These are phyloP conservation scores for Rhizodiscina lignyota DNA, from an alignment of 495 filamentous ascomycete genomes.

Conservation along the genomic window DNA sequence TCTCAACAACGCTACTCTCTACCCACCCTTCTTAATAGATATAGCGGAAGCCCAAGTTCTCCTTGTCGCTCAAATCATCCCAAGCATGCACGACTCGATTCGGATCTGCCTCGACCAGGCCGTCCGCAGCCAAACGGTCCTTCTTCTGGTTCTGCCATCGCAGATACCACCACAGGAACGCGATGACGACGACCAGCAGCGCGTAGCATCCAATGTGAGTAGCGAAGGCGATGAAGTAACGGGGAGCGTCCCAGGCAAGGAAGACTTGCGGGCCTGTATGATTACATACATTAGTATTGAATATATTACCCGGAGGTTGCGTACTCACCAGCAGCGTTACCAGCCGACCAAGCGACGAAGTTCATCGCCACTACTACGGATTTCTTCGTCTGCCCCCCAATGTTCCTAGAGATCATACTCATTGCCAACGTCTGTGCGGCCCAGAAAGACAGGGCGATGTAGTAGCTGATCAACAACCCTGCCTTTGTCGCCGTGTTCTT, in stretches of 20 bases:
- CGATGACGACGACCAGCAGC: slow-evolving; percentile 27
- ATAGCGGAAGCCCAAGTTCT: slow-evolving; percentile 41
- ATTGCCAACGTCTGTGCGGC: slow-evolving; percentile 37
- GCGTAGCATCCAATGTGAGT: slow-evolving; percentile 38
- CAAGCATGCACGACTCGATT: slow-evolving; percentile 32
- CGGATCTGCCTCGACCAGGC: slow-evolving; percentile 26
- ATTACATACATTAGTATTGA: background rate
- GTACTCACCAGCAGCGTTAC: slow-evolving; percentile 30
- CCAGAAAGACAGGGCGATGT: slow-evolving; percentile 40
- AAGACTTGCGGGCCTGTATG: slow-evolving; percentile 36
- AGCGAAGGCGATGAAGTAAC: slow-evolving; percentile 37
- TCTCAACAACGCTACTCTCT: no score
- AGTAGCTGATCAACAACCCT: slow-evolving; percentile 38
- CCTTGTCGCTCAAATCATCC: slow-evolving; percentile 40
- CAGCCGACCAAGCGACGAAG: slow-evolving; percentile 32
- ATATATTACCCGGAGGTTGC: background rate
- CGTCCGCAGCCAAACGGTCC: slow-evolving; percentile 26
- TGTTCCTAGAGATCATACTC: slow-evolving; percentile 32
- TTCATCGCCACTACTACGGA: slow-evolving; percentile 28
- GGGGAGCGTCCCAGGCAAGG: slow-evolving; percentile 29
- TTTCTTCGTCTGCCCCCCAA: slow-evolving; percentile 40
- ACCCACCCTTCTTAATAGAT: no score
- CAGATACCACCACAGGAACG: slow-evolving; percentile 31
- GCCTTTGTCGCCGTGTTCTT: slow-evolving; percentile 26
- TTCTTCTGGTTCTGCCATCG: slow-evolving; percentile 28